Evolutionary conservation across 177 flowering plant species (phyloP).

Genomic region (Vitis hybrid): DNA sequence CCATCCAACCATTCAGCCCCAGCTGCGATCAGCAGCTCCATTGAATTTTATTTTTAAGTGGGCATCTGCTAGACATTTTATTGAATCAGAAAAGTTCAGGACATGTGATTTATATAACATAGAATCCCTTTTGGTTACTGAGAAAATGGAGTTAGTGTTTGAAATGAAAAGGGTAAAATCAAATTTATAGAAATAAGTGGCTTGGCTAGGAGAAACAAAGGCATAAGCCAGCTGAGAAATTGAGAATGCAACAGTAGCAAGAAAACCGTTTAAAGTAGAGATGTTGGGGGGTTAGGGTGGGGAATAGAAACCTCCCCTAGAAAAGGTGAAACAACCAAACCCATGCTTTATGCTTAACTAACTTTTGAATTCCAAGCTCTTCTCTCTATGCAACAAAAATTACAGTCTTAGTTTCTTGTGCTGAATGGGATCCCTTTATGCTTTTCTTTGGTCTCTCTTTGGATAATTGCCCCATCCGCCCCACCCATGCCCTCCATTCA

Average conservation of each 20-base stretch:
- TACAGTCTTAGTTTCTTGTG: constrained; percentile 61
- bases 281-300: constrained; percentile 16
- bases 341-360: constrained; percentile 37
- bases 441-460: constrained; percentile 58
- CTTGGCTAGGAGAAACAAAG: constrained; percentile 9
- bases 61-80: constrained; percentile 11
- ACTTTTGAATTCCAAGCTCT: constrained; percentile 68
- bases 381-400: constrained; percentile 46
- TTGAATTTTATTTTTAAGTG: too few species aligned
- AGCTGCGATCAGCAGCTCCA: too few species aligned
- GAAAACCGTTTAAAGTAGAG: constrained; percentile 42
- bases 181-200: neutral
- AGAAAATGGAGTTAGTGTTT: too few species aligned
- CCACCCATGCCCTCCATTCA: constrained; percentile 26
- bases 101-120: neutral
- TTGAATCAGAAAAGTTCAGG: too few species aligned
- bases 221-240: constrained; percentile 17
- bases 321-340: constrained; percentile 21
- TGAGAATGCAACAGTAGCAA: constrained; percentile 36
- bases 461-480: constrained; percentile 13
- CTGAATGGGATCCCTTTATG: constrained; percentile 60
- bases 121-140: neutral
- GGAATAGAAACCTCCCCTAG: constrained; percentile 23
- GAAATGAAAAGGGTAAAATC: too few species aligned
- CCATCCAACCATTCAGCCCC: constrained; percentile 24